Base-by-base conservation (phyloP, 2,329 filamentous ascomycete genomes). In the Aspergillus fumigatus region DNA sequence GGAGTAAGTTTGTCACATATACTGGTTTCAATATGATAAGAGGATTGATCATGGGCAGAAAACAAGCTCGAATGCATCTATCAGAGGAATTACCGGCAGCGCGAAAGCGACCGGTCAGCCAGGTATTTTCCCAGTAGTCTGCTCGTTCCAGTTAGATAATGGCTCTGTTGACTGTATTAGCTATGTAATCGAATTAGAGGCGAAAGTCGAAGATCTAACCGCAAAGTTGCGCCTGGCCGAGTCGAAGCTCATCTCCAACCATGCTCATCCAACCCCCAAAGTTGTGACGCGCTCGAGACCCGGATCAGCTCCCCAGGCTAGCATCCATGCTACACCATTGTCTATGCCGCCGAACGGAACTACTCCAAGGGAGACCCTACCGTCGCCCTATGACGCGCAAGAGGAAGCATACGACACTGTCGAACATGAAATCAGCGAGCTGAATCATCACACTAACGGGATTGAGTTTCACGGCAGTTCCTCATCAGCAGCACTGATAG, bases 391-490 rank as follows among this genome's bases (percentile, higher is more conserved):
- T 10, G 64, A 67, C 0, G 27, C 59, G 54, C 50, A 65, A 3
- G 64, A 67, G 3, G 64, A 65, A n/a, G 62, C 64, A 0, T 57
- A 62, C 1, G 71, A 70, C 8, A 65, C 64, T 23, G 56, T 57
- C 21, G 70, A 60, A 50, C 70, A 76, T 23, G 77, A 79, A 52
- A 70, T 79, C 43, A 73, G 71, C 3, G 77, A 77, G 27, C 67
- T 79, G 40, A 80, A 79, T 55, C 69, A 69, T 10, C 76, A 79
- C 48, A 81, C 77, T 0, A 74, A 73, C 27, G 75, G 73, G 53
- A 73, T 79, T 32, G 78, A 80, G 58, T 80, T 79, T 40, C 78
- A 80, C 56, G 78, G 79, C 3, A 78, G 73, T 56, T 77, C 77
- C 1, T 80, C 79, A 0, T 77, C 75, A 2, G 73, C 78, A 1